These are phyloP conservation scores for Sungouiozyma ichnusensis DNA, from an alignment of 805 yeast genomes.

Conservation along the genomic window DNA sequence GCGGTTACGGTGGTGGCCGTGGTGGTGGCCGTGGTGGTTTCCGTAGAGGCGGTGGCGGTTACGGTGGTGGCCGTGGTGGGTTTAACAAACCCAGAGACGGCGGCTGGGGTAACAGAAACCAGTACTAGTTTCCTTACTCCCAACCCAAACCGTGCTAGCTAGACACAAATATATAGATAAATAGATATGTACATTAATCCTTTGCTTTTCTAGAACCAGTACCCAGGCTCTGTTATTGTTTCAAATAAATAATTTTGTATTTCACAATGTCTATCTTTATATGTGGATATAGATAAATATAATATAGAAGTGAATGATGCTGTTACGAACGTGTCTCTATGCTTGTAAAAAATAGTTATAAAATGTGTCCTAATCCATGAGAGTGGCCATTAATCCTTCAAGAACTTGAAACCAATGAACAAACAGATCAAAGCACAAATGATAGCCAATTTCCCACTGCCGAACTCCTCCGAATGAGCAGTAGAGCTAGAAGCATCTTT, in stretches of 20 bases:
- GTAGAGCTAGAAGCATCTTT: constrained; percentile 22
- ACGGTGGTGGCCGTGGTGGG: constrained; percentile 33
- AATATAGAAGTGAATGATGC: not conserved
- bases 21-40: constrained; percentile 40
- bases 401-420: constrained; percentile 20
- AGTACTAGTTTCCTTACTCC: not conserved
- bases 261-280: too few relatives aligned
- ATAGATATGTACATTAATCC: not conserved
- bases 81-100: constrained; percentile 20
- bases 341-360: not conserved
- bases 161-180: not conserved
- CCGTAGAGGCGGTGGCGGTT: constrained; percentile 35
- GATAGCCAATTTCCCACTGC: constrained; percentile 68
- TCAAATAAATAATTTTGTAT: not conserved
- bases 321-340: not conserved
- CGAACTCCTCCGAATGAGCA: constrained; percentile 38
- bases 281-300: too few relatives aligned
- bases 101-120: constrained; percentile 16
- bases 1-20: constrained; percentile 44
- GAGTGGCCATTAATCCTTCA: constrained; percentile 11
- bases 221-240: too few relatives aligned
- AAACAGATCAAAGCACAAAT: constrained; percentile 51
- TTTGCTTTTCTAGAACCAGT: too few relatives aligned
- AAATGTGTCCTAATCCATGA: not conserved
- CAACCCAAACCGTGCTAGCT: not conserved